Conservation (phyloP, 495 filamentous ascomycete species). For the Cenococcum geophilum region DNA sequence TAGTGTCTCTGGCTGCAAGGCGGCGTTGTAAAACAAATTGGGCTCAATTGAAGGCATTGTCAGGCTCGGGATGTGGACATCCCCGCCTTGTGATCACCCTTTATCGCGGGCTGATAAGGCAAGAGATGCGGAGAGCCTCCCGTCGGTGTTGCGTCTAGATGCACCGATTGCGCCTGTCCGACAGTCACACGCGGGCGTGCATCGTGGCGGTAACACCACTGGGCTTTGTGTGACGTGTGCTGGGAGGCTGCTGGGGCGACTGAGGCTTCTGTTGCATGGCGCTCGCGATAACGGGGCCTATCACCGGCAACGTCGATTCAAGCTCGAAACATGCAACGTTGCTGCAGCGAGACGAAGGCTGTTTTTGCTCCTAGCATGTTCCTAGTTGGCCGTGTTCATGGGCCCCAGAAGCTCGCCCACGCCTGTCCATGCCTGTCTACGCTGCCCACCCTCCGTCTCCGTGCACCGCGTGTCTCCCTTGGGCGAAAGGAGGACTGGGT, state of each 20-base stretch:
- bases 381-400: not conserved
- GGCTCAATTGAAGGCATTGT: not conserved
- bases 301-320: not conserved
- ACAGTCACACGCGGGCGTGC: not conserved
- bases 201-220: not conserved
- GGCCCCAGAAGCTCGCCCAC: too few species aligned
- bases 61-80: not conserved
- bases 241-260: not conserved
- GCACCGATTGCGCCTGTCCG: not conserved
- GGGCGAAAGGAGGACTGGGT: not conserved
- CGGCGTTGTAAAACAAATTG: not conserved
- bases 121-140: not conserved
- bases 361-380: not conserved
- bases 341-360: not conserved
- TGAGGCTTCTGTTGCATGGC: not conserved
- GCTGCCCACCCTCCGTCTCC: too few species aligned
- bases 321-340: conserved; percentile 1
- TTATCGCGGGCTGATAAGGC: not conserved
- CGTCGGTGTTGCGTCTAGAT: not conserved
- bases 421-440: not conserved
- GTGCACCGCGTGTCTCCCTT: too few species aligned
- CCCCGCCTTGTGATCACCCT: not conserved
- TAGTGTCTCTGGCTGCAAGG: not conserved
- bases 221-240: not conserved
- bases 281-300: not conserved